Evolutionary conservation across 1,284 basidiomycete genomes (phyloP).

Genomic region (Tylopilus sp.): DNA sequence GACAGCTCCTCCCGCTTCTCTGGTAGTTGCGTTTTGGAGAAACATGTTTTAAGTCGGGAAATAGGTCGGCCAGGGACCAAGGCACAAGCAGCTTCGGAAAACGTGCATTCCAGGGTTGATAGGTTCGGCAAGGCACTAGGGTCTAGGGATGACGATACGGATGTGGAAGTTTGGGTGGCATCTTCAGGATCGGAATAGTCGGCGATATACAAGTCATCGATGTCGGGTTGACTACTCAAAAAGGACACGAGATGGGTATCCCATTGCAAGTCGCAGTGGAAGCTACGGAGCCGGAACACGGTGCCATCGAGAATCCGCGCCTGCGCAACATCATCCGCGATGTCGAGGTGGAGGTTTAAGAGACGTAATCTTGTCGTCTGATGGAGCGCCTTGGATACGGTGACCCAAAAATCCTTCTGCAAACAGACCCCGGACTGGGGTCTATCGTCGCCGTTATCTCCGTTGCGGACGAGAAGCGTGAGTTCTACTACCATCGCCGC

Average conservation of each 20-base stretch:
- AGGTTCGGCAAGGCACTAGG: constrained; percentile 54
- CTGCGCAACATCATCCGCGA: constrained; percentile 48
- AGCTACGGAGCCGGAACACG: constrained; percentile 59
- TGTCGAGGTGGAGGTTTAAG: constrained; percentile 53
- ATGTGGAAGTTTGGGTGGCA: constrained; percentile 15
- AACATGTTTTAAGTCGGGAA: constrained; percentile 69
- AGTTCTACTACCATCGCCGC: constrained; percentile 59
- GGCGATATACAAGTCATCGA: constrained; percentile 63
- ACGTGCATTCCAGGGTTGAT: constrained; percentile 66
- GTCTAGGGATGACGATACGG: constrained; percentile 35
- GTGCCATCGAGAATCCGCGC: constrained; percentile 61
- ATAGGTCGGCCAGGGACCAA: constrained; percentile 64
- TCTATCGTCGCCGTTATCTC: constrained; percentile 17
- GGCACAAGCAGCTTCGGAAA: constrained; percentile 62
- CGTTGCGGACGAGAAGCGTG: constrained; percentile 50
- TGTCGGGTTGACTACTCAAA: constrained; percentile 56
- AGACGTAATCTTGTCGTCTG: constrained; percentile 54
- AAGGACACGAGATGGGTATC: constrained; percentile 60
- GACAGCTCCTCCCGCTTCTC: constrained; percentile 61
- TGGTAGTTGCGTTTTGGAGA: constrained; percentile 56
- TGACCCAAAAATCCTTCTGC: constrained; percentile 57
- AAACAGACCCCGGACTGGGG: constrained; percentile 15
- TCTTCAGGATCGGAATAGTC: constrained; percentile 55
- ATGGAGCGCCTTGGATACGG: constrained; percentile 56
- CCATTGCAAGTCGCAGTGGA: constrained; percentile 72